phyloP scores from a whole-genome alignment of 257 asterid species.

The Salvia splendens region DNA sequence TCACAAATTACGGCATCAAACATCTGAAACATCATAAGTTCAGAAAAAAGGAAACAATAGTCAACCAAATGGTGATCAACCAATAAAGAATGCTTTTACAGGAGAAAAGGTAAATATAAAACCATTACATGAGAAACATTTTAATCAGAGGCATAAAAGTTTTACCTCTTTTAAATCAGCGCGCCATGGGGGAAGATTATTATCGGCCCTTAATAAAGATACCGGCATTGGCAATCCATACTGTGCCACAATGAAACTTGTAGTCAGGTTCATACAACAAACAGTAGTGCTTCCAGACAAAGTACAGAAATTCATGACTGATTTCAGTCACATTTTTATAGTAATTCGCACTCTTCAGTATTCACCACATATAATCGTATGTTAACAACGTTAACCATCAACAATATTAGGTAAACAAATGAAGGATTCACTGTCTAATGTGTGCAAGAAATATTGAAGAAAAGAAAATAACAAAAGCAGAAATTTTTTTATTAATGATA shows the following conservation, averaged over 20 bases:
- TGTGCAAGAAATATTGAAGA: too few species aligned
- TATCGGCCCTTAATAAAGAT: slow-evolving; percentile 90
- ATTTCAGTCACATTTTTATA: slow-evolving; percentile 1
- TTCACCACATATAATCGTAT: background rate
- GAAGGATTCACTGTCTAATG: too few species aligned
- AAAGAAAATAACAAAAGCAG: background rate
- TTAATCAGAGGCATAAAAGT: slow-evolving; percentile 17
- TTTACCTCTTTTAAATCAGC: slow-evolving; percentile 78
- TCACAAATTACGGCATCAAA: slow-evolving; percentile 97
- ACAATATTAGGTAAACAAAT: background rate
- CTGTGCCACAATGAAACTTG: slow-evolving; percentile 45
- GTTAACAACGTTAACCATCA: slow-evolving; percentile 2
- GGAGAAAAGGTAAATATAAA: background rate
- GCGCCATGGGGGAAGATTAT: slow-evolving; percentile 99
- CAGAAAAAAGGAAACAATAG: background rate
- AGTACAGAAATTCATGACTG: slow-evolving; percentile 1
- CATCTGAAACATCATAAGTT: slow-evolving; percentile 45
- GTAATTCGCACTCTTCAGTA: background rate
- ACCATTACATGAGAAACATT: slow-evolving; percentile 16
- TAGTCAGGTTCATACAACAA: slow-evolving; percentile 15
- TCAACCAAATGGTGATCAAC: background rate
- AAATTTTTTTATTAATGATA: background rate
- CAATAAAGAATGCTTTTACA: slow-evolving; percentile 4
- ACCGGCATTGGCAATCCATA: slow-evolving; percentile 90
- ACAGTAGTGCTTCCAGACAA: background rate